A percentile compares a stretch with the other conserved stretches of the same genome.
Evolutionary conservation across 257 asterid genomes (phyloP).

Genomic region (Rubia yunnanensis): DNA sequence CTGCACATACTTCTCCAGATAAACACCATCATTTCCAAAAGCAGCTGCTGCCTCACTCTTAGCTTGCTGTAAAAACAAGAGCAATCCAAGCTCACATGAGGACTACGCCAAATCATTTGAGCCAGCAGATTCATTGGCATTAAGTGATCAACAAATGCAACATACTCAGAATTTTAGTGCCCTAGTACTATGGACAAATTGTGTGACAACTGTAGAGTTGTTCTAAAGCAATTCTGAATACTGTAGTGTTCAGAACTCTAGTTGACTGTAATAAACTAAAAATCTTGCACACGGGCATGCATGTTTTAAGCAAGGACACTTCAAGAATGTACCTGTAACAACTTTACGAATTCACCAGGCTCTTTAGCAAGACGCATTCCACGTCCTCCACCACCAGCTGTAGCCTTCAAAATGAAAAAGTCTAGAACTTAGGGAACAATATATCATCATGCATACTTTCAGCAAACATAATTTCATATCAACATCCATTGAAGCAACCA

Average conservation of each 20-base stretch:
- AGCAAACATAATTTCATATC: background rate
- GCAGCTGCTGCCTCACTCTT: conserved; percentile 99
- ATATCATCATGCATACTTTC: background rate
- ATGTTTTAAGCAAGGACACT: background rate
- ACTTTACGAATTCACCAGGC: conserved; percentile 88
- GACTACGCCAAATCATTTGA: background rate
- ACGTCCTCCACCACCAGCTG: conserved; percentile 99
- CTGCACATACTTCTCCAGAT: conserved; percentile 86
- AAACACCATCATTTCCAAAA: conserved; percentile 97
- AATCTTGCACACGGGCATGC: background rate
- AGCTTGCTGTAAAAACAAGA: conserved; percentile 32
- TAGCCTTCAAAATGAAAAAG: conserved; percentile 53
- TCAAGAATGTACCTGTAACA: conserved; percentile 60
- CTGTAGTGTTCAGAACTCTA: background rate
- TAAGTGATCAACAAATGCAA: background rate
- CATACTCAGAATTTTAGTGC: background rate
- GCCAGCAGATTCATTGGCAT: background rate
- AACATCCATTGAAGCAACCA: background rate
- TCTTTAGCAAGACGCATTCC: conserved; percentile 99
- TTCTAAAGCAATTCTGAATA: background rate
- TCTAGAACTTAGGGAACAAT: conserved; percentile 14
- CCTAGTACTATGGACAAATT: background rate
- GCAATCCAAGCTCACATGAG: conserved; percentile 2
- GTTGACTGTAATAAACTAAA: background rate
- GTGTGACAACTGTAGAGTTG: background rate